phyloP scores from a whole-genome alignment of 257 asterid genomes.

The Catharanthus roseus region DNA sequence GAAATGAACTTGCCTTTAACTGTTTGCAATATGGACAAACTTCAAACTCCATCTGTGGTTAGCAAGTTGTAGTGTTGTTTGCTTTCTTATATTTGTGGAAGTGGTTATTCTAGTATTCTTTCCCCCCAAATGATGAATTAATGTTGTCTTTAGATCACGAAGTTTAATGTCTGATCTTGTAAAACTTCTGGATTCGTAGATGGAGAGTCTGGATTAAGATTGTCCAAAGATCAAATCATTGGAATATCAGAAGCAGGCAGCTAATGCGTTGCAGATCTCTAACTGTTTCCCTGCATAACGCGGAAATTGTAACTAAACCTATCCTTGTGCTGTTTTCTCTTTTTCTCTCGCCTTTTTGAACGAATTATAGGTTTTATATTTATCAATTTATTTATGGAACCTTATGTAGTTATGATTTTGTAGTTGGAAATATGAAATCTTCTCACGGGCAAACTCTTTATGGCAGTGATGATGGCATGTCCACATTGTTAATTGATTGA shows the following conservation, averaged over 20 bases:
- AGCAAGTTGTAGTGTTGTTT: no score
- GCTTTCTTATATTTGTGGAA: no score
- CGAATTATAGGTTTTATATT: not conserved
- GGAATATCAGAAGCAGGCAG: not conserved
- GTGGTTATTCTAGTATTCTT: no score
- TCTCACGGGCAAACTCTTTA: not conserved
- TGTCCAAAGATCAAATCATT: not conserved
- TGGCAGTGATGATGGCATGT: not conserved
- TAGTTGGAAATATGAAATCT: not conserved
- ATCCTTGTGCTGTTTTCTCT: not conserved
- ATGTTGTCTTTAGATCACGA: not conserved
- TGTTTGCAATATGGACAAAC: not conserved
- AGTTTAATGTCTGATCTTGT: not conserved
- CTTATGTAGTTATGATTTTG: not conserved
- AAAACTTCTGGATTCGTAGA: conserved; percentile 36
- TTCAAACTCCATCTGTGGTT: no score
- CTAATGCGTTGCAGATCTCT: not conserved
- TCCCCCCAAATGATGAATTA: no score
- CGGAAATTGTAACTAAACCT: conserved; percentile 2
- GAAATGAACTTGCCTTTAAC: not conserved
- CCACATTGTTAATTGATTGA: not conserved
- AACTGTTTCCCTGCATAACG: conserved; percentile 11
- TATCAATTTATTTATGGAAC: not conserved
- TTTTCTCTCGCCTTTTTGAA: not conserved
- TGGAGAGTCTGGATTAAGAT: conserved; percentile 60